phyloP scores from a whole-genome alignment of 179 eudicot genomes.

The Kewa caespitosa region DNA sequence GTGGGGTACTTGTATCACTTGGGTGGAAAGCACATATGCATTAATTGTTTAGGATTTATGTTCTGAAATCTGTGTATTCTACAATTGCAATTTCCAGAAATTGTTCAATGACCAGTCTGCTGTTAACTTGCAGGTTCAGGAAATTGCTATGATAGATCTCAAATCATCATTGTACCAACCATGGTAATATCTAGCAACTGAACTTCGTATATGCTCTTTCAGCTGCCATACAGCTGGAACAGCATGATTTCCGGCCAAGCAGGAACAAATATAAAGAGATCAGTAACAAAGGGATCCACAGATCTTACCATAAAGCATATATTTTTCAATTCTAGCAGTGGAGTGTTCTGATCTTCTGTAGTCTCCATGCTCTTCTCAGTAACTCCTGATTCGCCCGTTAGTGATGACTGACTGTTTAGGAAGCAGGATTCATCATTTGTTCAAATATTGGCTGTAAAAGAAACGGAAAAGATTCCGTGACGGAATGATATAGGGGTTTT shows the following conservation, averaged over 20 bases:
- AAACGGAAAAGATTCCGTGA: background rate
- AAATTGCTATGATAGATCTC: too few relatives aligned
- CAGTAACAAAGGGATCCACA: background rate
- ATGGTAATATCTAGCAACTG: background rate
- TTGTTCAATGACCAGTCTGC: too few relatives aligned
- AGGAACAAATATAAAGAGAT: background rate
- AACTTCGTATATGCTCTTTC: background rate
- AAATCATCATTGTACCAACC: background rate
- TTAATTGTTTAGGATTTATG: too few relatives aligned
- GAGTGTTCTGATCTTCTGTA: conserved; percentile 44
- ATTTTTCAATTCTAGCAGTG: conserved; percentile 50
- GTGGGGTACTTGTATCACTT: too few relatives aligned
- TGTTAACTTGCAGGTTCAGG: too few relatives aligned
- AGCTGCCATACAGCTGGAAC: background rate
- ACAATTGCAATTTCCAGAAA: too few relatives aligned
- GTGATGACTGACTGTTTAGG: conserved; percentile 51
- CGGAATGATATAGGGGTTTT: background rate
- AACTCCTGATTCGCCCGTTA: conserved; percentile 55
- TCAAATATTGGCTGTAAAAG: conserved; percentile 11
- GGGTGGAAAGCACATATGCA: too few relatives aligned
- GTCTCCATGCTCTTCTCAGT: conserved; percentile 49
- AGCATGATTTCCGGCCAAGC: background rate
- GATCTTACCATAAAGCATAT: conserved; percentile 53
- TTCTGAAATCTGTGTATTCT: too few relatives aligned
- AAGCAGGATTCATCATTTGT: conserved; percentile 25